phyloP scores from a whole-genome alignment of 176 grass and related monocot genomes.

The Musa beccarii region DNA sequence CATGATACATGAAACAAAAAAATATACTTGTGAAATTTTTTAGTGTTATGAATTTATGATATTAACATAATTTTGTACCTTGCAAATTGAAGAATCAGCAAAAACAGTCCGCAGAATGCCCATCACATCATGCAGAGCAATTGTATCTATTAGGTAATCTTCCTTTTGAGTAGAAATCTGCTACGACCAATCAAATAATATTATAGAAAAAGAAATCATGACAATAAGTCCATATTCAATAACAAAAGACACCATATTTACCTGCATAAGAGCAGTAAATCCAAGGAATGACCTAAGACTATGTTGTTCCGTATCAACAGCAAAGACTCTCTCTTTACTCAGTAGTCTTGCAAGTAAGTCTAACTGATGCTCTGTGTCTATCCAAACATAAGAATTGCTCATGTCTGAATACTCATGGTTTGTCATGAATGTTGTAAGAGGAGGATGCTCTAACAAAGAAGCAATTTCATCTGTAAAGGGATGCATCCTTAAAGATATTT shows the following conservation, averaged over 20 bases:
- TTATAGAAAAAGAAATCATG: background rate
- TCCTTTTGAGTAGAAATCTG: slow-evolving; percentile 75
- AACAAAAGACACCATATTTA: slow-evolving; percentile 24
- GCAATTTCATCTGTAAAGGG: slow-evolving; percentile 72
- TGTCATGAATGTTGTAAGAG: slow-evolving; percentile 28
- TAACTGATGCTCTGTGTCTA: slow-evolving; percentile 66
- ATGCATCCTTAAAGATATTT: slow-evolving; percentile 45
- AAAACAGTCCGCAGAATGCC: slow-evolving; percentile 58
- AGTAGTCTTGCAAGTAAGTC: slow-evolving; percentile 42
- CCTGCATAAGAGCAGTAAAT: slow-evolving; percentile 94
- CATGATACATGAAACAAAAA: background rate
- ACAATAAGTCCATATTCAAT: background rate
- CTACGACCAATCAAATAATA: background rate
- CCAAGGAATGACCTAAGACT: slow-evolving; percentile 90
- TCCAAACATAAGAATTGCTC: slow-evolving; percentile 50
- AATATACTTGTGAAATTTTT: background rate
- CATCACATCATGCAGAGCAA: slow-evolving; percentile 78
- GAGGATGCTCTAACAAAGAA: slow-evolving; percentile 48
- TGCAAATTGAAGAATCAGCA: slow-evolving; percentile 63
- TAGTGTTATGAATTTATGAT: slow-evolving; percentile 8
- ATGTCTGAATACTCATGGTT: slow-evolving; percentile 28
- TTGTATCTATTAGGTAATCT: slow-evolving; percentile 91
- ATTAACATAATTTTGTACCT: slow-evolving; percentile 33
- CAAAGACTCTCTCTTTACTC: slow-evolving; percentile 45
- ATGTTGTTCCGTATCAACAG: slow-evolving; percentile 94